Conservation (phyloP, 2,329 filamentous ascomycete genomes). For the Trichoderma koningiopsis region DNA sequence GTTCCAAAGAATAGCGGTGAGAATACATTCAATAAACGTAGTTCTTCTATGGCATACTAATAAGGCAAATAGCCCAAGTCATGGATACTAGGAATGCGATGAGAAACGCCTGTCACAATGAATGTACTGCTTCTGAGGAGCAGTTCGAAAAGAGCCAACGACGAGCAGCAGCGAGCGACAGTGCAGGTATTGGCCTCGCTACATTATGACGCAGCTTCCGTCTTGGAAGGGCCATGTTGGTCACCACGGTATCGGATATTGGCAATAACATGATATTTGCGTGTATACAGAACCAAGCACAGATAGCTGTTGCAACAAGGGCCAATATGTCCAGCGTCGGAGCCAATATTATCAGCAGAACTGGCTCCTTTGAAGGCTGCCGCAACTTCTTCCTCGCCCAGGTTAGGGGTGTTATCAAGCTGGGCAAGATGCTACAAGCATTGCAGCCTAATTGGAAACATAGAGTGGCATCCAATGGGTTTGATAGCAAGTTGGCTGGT, state of each 20-base stretch:
- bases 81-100: neutral
- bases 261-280: neutral
- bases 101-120: neutral
- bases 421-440: neutral
- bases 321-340: neutral
- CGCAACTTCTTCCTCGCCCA: neutral
- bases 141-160: neutral
- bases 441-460: neutral
- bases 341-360: neutral
- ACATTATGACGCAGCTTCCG: neutral
- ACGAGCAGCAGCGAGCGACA: neutral
- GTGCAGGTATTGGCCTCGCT: neutral
- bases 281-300: neutral
- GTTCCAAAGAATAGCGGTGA: neutral
- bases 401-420: neutral
- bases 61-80: neutral
- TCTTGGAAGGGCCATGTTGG: neutral
- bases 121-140: neutral
- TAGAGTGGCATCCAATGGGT: neutral
- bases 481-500: neutral
- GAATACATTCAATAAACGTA: neutral
- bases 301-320: neutral
- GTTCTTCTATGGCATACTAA: neutral
- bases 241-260: neutral
- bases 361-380: neutral